Evolutionary conservation across 2,329 filamentous ascomycete genomes (phyloP), one percentile per base, ranked within the genome.

Genomic region (Phialophora tarda): DNA sequence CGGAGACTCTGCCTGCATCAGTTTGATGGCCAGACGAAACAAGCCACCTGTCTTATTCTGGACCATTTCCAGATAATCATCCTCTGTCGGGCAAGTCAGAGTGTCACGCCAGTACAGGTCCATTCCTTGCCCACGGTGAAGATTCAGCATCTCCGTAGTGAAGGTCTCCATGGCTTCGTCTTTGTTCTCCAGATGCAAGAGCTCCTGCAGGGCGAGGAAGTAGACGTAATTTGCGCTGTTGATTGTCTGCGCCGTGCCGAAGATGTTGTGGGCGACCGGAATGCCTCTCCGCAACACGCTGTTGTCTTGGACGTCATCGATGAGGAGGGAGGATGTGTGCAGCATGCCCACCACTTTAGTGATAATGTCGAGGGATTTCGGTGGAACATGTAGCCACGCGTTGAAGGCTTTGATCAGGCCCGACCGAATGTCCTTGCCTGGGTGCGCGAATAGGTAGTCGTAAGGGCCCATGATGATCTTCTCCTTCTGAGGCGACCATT

Each of bases 181-280:
- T 2, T 77, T 76, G 61, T 78, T 79, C 7, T 77, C 75, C 6
- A 82, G 74, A 53, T 79, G 75, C 55, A 78, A 76, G 0, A 81
- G 74, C 66, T 81, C 78, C 66, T 80, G 77, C 34, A 80, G 70
- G 10, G 80, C 79, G 5, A 80, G 73, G 63, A 83, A 82, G 68
- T 82, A 83, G 23, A 80, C 77, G 63, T 82, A 82, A 69, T 82
- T 84, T 47, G 82, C 82, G 11, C 79, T 81, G 74, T 84, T 84
- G 73, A 84, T 84, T 1, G 82, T 83, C 67, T 84, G 83, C 12
- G 82, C 78, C 5, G 75, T 78, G 55, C 83, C 83, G 71, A 82
- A 84, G 56, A 84, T 80, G 61, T 76, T 78, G 73, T 85, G 82
- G 0, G 82, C 80, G 4, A 82, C 80, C 1, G 83, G 82, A 4